A percentile compares a stretch with the other conserved stretches of the same genome.
These are phyloP conservation scores for Populus hybrid DNA, from an alignment of 441 rosid genomes.

Conservation along the genomic window DNA sequence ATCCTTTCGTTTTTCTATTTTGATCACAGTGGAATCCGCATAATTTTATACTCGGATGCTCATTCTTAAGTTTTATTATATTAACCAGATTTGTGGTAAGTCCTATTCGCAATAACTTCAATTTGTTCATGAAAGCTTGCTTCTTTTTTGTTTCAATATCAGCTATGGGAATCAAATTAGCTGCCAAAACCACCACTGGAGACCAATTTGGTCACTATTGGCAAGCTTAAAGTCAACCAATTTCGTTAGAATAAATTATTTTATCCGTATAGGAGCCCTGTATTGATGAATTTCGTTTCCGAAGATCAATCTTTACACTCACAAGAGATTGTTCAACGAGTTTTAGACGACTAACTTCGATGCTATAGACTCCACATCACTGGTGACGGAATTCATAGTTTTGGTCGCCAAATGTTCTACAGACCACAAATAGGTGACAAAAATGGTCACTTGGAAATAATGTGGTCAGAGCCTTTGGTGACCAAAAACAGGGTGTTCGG, in stretches of 20 bases:
- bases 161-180: background rate
- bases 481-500: background rate
- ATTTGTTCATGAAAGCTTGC: background rate
- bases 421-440: background rate
- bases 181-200: background rate
- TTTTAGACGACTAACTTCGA: background rate
- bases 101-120: background rate
- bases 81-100: conserved; percentile 65
- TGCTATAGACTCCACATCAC: too few relatives aligned
- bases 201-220: background rate
- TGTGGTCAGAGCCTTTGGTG: background rate
- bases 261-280: background rate
- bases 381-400: background rate
- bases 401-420: background rate
- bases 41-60: conserved; percentile 50
- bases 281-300: background rate
- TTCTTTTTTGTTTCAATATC: background rate
- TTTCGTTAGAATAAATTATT: background rate
- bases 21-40: conserved; percentile 54
- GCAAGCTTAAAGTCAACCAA: background rate
- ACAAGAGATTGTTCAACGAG: background rate
- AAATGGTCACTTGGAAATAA: background rate
- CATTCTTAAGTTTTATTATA: conserved; percentile 67
- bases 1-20: background rate
- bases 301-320: background rate